Base-by-base conservation (phyloP, 495 filamentous ascomycete species). In the Xylaria castorea region DNA sequence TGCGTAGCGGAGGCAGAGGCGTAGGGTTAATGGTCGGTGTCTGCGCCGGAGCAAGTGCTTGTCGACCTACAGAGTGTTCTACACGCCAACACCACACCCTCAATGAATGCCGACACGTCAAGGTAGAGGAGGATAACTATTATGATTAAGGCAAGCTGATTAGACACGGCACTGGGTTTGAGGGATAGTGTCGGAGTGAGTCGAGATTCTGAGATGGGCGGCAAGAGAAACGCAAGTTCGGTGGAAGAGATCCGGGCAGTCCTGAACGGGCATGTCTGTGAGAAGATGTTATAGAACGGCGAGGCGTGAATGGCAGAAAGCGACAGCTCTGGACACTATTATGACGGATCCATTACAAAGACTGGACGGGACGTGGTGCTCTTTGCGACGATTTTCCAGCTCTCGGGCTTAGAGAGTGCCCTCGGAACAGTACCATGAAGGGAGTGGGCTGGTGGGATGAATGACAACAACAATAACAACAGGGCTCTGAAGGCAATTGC, bases 381-480 rank as follows among this genome's bases (percentile, higher is more conserved):
- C 50, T 66, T 51, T n/a, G 63, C 63, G 30, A 50, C 58, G 48
- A 72, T 58, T 1, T 66, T 50, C 62, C 62, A 40, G 40, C 25
- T 66, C 40, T 38, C n/a, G 70, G 60, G 69, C 36, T 65, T 46
- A 48, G 20, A 34, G 48, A 65, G 38, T 53, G 46, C 60, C 46
- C 61, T 65, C 44, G 32, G 58, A 57, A 57, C 22, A 55, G 63
- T 65, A 65, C 42, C 62, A 58, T 65, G 61, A 55, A 70, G 40
- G 71, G 55, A 68, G 71, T 73, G 61, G 75, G 53, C 50, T 72
- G 62, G 74, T 75, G 76, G 74, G 74, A 76, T 75, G 63, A 40
- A 69, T 38, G 71, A 71, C 64, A 62, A 68, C 36, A 63, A 69
- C 71, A 72, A 72, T 32, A 71, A 72, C 51, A 72, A 58, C 40